A percentile compares a stretch with the other conserved stretches of the same genome.
Conservation (phyloP, 768 basidiomycete genomes). For the Infundibulicybe gibba region DNA sequence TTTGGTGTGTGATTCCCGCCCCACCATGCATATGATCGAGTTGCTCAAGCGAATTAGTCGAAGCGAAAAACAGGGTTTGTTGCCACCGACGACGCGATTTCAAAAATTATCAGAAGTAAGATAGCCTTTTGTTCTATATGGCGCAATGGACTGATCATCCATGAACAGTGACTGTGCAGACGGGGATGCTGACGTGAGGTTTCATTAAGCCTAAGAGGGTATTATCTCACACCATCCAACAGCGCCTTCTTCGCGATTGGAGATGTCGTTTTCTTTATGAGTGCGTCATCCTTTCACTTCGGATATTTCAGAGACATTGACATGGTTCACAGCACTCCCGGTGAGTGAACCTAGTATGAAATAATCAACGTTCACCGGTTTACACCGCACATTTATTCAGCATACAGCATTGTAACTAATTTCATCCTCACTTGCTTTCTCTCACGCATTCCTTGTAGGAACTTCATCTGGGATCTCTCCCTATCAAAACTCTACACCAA, state of each 20-base stretch:
- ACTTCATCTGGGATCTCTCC: constrained; percentile 47
- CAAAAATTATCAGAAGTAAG: constrained; percentile 27
- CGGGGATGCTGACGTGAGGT: constrained; percentile 34
- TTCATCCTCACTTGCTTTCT: neutral
- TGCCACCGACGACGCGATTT: constrained; percentile 29
- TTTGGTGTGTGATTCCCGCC: constrained; percentile 28
- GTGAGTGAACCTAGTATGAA: constrained; percentile 14
- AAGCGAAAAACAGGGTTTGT: constrained; percentile 30
- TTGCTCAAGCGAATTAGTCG: constrained; percentile 19
- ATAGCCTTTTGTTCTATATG: neutral
- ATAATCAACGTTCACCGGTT: neutral
- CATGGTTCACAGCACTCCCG: constrained; percentile 25
- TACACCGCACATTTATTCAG: constrained; percentile 13
- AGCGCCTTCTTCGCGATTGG: constrained; percentile 40
- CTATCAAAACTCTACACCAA: constrained; percentile 47
- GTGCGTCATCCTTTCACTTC: constrained; percentile 18
- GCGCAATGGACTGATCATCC: neutral
- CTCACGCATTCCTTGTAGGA: constrained; percentile 18
- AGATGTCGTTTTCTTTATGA: constrained; percentile 44
- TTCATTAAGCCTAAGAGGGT: neutral
- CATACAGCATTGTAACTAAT: constrained; percentile 39
- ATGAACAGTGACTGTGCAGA: constrained; percentile 36
- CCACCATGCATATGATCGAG: neutral
- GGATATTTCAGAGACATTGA: constrained; percentile 1
- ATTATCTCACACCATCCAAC: neutral